Base-by-base conservation (phyloP, 1,139 yeast species). In the Candida sp. region DNA sequence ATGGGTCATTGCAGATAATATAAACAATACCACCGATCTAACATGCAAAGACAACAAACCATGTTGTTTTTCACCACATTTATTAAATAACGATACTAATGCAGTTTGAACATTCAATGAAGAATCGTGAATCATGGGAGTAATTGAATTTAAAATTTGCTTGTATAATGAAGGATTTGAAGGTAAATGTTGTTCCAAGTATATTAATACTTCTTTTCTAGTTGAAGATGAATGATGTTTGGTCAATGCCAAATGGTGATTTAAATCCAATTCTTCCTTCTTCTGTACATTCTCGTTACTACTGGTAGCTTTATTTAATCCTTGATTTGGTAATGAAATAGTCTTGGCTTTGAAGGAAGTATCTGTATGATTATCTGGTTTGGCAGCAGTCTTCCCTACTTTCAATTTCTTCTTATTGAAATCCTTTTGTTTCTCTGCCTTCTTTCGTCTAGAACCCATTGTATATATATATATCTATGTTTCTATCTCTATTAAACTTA, bases 1-100 rank as follows among this genome's bases (percentile, higher is more conserved):
- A 58, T 93, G 97, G 15, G 98, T 87, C 98, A 93, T 93, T 11
- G 97, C 95, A 43, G 95, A 84, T 55, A 87, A 87, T n/a, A 91
- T 74, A 58, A 87, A 91, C 29, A 93, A 69, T 30, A 87, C 75
- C 3, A 91, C 64, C 5, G 84, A 68, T 27, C 82, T 72, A 40
- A 84, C 73, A 63, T 91, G 95, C 21, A 90, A 70, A 46, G 77
- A 80, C 46, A 87, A 66, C n/a, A 82, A 67, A 5, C 80, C 80
- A 0, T 77, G 74, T 49, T 82, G 84, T 21, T 66, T 65, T 12
- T 61, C 56, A 1, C 80, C 78, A 35, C 84, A 69, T 4, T 75
- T 70, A 15, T 69, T 65, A 29, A 87, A 64, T 33, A 89, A 65
- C 0, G 73, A 70, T 4, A 80, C 68, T 39, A 84, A 68, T 1